Conservation (phyloP, 2,329 filamentous ascomycete species). For the Penicillium sp. region DNA sequence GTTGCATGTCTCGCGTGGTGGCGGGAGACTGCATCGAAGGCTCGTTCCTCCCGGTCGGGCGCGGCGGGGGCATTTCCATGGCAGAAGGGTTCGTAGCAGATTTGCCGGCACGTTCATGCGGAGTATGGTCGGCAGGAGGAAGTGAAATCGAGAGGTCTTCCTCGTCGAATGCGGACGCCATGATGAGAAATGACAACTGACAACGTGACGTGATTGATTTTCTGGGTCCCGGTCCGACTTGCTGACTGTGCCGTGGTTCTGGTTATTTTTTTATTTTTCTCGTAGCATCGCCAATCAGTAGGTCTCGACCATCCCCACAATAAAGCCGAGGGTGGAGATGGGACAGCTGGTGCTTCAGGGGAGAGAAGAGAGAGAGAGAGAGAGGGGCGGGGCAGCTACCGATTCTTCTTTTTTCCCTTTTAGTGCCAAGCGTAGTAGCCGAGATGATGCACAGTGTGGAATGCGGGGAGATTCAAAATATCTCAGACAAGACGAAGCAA, state of each 20-base stretch:
- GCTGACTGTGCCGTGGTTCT: constrained; percentile 23
- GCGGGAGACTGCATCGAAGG: constrained; percentile 40
- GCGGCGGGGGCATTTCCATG: constrained; percentile 39
- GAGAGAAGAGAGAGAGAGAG: constrained; percentile 4
- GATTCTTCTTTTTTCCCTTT: background rate
- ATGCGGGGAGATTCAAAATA: background rate
- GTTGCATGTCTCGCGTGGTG: constrained; percentile 63
- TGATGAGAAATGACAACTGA: constrained; percentile 30
- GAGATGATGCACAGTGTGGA: background rate
- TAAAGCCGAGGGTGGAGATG: constrained; percentile 24
- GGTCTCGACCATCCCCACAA: constrained; percentile 25
- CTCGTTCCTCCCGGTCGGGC: constrained; percentile 31
- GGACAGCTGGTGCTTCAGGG: constrained; percentile 19
- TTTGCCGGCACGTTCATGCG: constrained; percentile 24
- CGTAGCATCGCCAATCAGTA: constrained; percentile 23
- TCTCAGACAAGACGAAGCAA: background rate
- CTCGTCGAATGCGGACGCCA: constrained; percentile 60
- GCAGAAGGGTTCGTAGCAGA: constrained; percentile 29
- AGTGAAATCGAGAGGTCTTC: constrained; percentile 78
- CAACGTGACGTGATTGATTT: constrained; percentile 39
- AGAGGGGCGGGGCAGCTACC: constrained; percentile 10
- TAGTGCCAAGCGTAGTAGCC: constrained; percentile 3
- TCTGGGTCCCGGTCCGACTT: constrained; percentile 18
- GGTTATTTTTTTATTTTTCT: constrained; percentile 14
- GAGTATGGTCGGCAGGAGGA: constrained; percentile 29